Percentiles rank a stretch among this genome's conserved stretches.
These are phyloP conservation scores for Davidsoniella neocaledoniae DNA, from an alignment of 2,329 filamentous ascomycete genomes.

Conservation along the genomic window DNA sequence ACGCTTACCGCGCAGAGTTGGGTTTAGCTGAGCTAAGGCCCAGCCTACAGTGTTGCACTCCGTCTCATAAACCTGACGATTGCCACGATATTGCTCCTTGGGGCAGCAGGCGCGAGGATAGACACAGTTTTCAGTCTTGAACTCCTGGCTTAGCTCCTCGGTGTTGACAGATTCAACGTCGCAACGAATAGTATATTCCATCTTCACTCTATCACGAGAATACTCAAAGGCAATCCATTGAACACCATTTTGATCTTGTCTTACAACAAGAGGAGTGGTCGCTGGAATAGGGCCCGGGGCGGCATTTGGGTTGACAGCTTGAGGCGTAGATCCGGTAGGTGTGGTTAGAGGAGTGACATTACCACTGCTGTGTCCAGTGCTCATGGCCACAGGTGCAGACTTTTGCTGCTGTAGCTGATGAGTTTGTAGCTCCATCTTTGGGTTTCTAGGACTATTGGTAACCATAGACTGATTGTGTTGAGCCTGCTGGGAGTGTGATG, in stretches of 20 bases:
- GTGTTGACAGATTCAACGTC: slow-evolving; percentile 95
- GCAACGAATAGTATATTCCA: slow-evolving; percentile 97
- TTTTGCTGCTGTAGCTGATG: slow-evolving; percentile 43
- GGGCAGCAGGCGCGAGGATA: slow-evolving; percentile 88
- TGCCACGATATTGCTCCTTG: slow-evolving; percentile 93
- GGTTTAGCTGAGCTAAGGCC: slow-evolving; percentile 87
- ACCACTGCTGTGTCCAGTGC: slow-evolving; percentile 20
- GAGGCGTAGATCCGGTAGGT: slow-evolving; percentile 27
- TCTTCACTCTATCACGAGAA: slow-evolving; percentile 90
- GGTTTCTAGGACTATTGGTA: slow-evolving; percentile 37
- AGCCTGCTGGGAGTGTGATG: slow-evolving; percentile 41
- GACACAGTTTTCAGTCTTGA: slow-evolving; percentile 97
- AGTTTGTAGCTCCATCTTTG: slow-evolving; percentile 47
- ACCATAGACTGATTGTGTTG: slow-evolving; percentile 37
- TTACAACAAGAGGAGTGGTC: slow-evolving; percentile 82
- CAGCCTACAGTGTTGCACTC: slow-evolving; percentile 99
- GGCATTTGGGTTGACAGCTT: slow-evolving; percentile 66
- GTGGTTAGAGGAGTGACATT: slow-evolving; percentile 23
- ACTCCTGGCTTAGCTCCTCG: slow-evolving; percentile 67
- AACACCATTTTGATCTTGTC: slow-evolving; percentile 89
- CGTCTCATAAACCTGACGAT: slow-evolving; percentile 88
- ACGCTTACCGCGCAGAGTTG: slow-evolving; percentile 77
- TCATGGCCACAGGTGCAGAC: slow-evolving; percentile 24
- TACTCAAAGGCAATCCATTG: slow-evolving; percentile 99
- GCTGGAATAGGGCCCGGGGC: slow-evolving; percentile 93